These are phyloP conservation scores for Tetradesmus obliquus DNA, from an alignment of 139 green algal species.

Conservation along the genomic window DNA sequence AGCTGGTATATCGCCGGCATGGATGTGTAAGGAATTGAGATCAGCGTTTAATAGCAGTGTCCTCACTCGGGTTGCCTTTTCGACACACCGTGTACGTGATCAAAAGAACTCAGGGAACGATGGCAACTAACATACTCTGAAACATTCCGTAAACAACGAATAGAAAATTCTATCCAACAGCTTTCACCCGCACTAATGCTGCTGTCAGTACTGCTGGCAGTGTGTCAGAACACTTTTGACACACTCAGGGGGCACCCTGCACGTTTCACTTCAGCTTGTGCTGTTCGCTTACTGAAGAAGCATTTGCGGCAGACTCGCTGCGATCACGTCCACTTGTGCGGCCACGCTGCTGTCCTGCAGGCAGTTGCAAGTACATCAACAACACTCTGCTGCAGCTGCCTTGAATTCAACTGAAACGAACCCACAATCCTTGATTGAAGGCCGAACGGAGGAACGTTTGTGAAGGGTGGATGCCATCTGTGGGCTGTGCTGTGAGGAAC, in stretches of 20 bases:
- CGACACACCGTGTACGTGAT: background rate
- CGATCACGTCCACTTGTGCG: too few relatives aligned
- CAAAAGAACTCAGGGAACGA: background rate
- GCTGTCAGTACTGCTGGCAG: background rate
- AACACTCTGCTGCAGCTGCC: background rate
- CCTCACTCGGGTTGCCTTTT: background rate
- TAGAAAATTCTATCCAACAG: background rate
- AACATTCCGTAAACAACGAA: background rate
- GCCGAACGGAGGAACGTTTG: background rate
- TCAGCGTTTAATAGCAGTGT: background rate
- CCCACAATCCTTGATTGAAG: background rate
- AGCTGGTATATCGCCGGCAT: background rate
- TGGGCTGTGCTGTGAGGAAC: background rate
- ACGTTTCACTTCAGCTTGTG: too few relatives aligned
- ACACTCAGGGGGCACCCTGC: background rate
- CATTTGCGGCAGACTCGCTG: too few relatives aligned
- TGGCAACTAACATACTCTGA: background rate
- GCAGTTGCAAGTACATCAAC: background rate
- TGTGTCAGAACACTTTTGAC: background rate
- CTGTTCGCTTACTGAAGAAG: too few relatives aligned
- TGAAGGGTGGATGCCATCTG: background rate
- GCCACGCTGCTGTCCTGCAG: background rate
- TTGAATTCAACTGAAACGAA: too few relatives aligned
- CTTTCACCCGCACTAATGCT: too few relatives aligned
- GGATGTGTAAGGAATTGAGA: background rate